A percentile compares a stretch with the other conserved stretches of the same genome.
phyloP scores from a whole-genome alignment of 257 asterid species.

The Solanum chaucha region DNA sequence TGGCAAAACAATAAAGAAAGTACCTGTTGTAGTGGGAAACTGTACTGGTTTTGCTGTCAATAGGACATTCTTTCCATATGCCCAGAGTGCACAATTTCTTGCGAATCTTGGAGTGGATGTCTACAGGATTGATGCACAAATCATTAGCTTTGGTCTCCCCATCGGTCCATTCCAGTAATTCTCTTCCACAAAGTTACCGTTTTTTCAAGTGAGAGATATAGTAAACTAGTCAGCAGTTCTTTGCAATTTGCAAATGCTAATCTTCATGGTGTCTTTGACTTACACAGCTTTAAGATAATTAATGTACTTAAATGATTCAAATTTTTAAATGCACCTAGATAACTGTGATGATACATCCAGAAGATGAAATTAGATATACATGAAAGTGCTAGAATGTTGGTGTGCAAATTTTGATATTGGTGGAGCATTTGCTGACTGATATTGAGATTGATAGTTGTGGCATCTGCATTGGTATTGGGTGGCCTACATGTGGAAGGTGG shows the following conservation, averaged over 20 bases:
- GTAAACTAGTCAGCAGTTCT: neutral
- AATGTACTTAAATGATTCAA: neutral
- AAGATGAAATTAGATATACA: neutral
- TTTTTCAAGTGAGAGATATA: neutral
- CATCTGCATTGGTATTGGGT: neutral
- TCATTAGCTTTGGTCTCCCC: constrained; percentile 78
- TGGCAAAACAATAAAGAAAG: constrained; percentile 89
- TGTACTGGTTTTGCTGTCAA: constrained; percentile 99
- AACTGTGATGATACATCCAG: neutral
- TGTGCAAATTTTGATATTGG: neutral
- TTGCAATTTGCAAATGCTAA: neutral
- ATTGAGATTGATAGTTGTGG: neutral
- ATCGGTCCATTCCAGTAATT: constrained; percentile 98
- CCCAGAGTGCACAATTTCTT: constrained; percentile 71
- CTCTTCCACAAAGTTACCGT: constrained; percentile 9
- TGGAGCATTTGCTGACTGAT: neutral
- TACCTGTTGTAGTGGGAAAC: constrained; percentile 92
- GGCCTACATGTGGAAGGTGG: neutral
- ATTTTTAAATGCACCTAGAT: neutral
- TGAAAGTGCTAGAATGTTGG: neutral
- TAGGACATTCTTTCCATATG: constrained; percentile 85
- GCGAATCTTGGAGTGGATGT: constrained; percentile 83
- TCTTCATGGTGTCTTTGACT: neutral
- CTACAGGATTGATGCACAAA: constrained; percentile 84
- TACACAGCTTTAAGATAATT: neutral